phyloP scores from a whole-genome alignment of 1,284 basidiomycete genomes.

The Mycena sp. region DNA sequence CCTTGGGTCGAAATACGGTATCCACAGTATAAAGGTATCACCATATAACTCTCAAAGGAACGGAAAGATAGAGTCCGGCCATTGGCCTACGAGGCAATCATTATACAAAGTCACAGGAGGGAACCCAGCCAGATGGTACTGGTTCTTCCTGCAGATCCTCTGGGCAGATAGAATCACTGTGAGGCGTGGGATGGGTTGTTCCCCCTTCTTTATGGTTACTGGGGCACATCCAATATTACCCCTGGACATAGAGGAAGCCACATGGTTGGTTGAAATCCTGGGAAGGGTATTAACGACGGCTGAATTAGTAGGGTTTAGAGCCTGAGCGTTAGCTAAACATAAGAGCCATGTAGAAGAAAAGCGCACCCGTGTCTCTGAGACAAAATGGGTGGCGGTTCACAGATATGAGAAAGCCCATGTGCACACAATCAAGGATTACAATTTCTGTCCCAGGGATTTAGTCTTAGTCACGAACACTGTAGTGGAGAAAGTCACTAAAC shows the following conservation, averaged over 20 bases:
- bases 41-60: constrained; percentile 55
- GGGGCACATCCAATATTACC: constrained; percentile 51
- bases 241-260: constrained; percentile 51
- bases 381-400: constrained; percentile 29
- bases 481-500: constrained; percentile 44
- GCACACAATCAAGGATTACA: constrained; percentile 39
- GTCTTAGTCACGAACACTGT: constrained; percentile 47
- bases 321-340: constrained; percentile 36
- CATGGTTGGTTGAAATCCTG: constrained; percentile 40
- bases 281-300: constrained; percentile 31
- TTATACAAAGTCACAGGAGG: constrained; percentile 48
- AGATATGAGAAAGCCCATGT: constrained; percentile 35
- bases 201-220: constrained; percentile 47
- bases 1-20: constrained; percentile 42
- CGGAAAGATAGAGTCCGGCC: constrained; percentile 46
- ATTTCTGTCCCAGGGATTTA: constrained; percentile 46
- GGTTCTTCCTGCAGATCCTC: constrained; percentile 39
- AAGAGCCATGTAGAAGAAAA: constrained; percentile 28
- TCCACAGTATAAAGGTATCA: constrained; percentile 51
- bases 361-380: constrained; percentile 29
- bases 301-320: constrained; percentile 36
- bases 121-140: constrained; percentile 43
- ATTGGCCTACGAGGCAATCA: constrained; percentile 46
- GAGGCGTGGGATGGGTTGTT: not conserved
- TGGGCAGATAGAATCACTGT: constrained; percentile 46